Conservation (phyloP, 2,329 filamentous ascomycete genomes). For the Sporothrix brasiliensis region DNA sequence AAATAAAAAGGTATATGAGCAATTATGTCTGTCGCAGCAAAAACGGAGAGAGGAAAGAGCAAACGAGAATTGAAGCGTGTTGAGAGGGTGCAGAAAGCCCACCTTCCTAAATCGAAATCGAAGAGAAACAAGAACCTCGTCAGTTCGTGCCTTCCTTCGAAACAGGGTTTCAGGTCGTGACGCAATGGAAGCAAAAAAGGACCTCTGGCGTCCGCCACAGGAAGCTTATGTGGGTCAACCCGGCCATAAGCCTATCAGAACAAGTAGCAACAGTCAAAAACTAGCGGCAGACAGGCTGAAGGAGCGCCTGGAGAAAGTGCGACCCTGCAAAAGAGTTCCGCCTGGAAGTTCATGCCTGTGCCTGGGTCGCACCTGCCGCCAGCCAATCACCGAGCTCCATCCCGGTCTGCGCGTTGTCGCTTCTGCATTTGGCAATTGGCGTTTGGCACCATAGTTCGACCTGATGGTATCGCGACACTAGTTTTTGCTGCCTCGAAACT, state of each 20-base stretch:
- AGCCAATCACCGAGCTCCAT: conserved; percentile 31
- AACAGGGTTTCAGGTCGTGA: conserved; percentile 34
- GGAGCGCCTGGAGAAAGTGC: neutral
- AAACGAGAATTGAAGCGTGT: conserved; percentile 1
- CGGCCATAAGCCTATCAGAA: neutral
- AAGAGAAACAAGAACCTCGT: neutral
- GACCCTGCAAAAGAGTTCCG: neutral
- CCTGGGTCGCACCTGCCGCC: conserved; percentile 4
- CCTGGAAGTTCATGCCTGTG: neutral
- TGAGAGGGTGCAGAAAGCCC: neutral
- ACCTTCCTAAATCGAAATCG: conserved; percentile 18
- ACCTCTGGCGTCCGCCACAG: neutral
- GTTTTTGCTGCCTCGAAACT: conserved; percentile 20
- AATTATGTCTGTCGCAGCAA: neutral
- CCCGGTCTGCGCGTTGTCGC: neutral
- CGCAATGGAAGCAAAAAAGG: conserved; percentile 30
- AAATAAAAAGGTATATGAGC: neutral
- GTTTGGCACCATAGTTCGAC: neutral
- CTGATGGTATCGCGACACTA: conserved; percentile 22
- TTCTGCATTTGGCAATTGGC: conserved; percentile 27
- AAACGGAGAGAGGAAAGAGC: conserved; percentile 18
- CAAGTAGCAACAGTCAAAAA: neutral
- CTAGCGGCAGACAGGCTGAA: neutral
- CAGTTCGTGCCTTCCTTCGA: conserved; percentile 25
- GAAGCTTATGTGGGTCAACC: conserved; percentile 34